Percentiles rank a stretch among this genome's conserved stretches.
Conservation (phyloP, 148 eudicot genomes). For the Nepenthes gracilis region DNA sequence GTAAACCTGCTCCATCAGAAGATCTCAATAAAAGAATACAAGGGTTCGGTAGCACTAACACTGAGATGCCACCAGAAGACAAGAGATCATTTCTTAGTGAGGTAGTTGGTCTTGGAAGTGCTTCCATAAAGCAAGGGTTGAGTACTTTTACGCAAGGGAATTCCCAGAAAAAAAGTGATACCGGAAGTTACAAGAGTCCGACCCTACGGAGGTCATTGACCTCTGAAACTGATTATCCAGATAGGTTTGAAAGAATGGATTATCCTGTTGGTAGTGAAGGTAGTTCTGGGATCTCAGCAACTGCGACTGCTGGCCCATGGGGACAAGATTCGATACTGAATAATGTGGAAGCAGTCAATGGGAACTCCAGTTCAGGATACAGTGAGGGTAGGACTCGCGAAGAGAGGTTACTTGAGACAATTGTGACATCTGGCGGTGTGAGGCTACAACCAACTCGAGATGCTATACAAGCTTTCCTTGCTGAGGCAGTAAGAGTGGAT, state of each 20-base stretch:
- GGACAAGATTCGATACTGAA: constrained; percentile 39
- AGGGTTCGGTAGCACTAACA: constrained; percentile 89
- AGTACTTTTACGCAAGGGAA: constrained; percentile 56
- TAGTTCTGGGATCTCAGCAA: constrained; percentile 27
- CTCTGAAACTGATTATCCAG: constrained; percentile 42
- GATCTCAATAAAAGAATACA: constrained; percentile 61
- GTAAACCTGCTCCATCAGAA: constrained; percentile 50
- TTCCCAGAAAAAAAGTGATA: constrained; percentile 48
- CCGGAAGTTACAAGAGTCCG: constrained; percentile 80
- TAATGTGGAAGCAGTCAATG: constrained; percentile 37
- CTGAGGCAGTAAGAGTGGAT: constrained; percentile 80
- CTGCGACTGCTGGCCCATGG: constrained; percentile 51
- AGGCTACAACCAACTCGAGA: constrained; percentile 94
- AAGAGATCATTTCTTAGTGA: constrained; percentile 82
- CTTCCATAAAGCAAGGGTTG: constrained; percentile 74
- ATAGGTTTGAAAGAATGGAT: constrained; percentile 41
- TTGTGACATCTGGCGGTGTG: constrained; percentile 94
- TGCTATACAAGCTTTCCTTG: constrained; percentile 72
- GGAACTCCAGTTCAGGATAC: constrained; percentile 32
- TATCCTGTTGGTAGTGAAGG: constrained; percentile 32
- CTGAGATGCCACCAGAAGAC: constrained; percentile 50
- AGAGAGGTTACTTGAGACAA: constrained; percentile 82
- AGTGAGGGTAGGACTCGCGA: constrained; percentile 61
- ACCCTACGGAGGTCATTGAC: constrained; percentile 76
- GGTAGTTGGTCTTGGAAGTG: constrained; percentile 88